A percentile compares a stretch with the other conserved stretches of the same genome.
These are phyloP conservation scores for Zymoseptoria crescenta DNA, from an alignment of 2,329 filamentous ascomycete genomes.

Conservation along the genomic window DNA sequence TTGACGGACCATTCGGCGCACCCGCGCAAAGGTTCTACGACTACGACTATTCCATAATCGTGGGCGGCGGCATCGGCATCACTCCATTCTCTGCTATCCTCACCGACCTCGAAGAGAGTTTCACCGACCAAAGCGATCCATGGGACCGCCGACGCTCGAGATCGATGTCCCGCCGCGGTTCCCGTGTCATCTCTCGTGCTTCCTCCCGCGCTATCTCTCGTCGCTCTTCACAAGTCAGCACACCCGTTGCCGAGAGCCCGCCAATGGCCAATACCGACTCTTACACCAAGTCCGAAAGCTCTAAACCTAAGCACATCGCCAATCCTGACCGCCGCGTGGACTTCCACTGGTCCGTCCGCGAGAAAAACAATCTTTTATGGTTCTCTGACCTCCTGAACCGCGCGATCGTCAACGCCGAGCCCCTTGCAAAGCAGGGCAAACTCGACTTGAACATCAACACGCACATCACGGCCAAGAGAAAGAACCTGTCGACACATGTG, in stretches of 20 bases:
- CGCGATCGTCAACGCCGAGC: constrained; percentile 34
- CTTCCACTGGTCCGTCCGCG: constrained; percentile 55
- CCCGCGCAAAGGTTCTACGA: constrained; percentile 53
- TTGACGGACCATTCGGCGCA: constrained; percentile 52
- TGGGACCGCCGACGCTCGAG: constrained; percentile 9
- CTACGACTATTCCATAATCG: constrained; percentile 49
- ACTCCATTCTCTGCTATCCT: constrained; percentile 52
- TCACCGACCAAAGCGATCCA: constrained; percentile 16
- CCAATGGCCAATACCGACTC: background rate
- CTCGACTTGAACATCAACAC: constrained; percentile 51
- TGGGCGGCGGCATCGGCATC: constrained; percentile 51
- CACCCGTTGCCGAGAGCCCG: background rate
- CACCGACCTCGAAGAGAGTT: constrained; percentile 43
- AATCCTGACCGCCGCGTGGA: constrained; percentile 40
- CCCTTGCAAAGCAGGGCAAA: constrained; percentile 26
- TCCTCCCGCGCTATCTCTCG: background rate
- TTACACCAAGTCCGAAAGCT: background rate
- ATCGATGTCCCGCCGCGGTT: background rate
- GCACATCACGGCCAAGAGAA: constrained; percentile 50
- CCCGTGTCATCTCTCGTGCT: background rate
- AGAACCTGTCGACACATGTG: constrained; percentile 46
- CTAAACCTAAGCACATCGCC: background rate
- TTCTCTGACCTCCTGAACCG: constrained; percentile 50
- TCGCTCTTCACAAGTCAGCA: background rate
- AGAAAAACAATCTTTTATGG: constrained; percentile 50